phyloP scores from a whole-genome alignment of 1,284 basidiomycete species.

The Ceratobasidium sp. region DNA sequence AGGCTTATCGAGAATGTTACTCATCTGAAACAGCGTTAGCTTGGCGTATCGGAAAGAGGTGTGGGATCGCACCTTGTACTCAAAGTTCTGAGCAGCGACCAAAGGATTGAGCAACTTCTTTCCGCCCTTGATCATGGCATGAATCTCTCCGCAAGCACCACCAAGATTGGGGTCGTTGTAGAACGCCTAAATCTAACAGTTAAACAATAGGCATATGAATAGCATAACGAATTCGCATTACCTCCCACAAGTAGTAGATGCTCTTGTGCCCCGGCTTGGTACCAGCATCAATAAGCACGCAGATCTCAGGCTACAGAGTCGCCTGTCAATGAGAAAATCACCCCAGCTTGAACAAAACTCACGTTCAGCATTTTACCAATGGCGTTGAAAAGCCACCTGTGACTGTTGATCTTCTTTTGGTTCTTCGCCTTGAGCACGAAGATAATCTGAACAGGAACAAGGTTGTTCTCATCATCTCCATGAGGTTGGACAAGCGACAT shows the following conservation, averaged over 20 bases:
- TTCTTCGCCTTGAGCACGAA: slow-evolving; percentile 96
- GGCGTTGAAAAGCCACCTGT: slow-evolving; percentile 98
- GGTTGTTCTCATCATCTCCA: slow-evolving; percentile 86
- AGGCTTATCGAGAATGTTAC: slow-evolving; percentile 93
- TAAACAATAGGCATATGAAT: slow-evolving; percentile 51
- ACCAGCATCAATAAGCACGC: slow-evolving; percentile 91
- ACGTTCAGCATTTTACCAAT: slow-evolving; percentile 82
- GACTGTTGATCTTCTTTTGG: slow-evolving; percentile 97
- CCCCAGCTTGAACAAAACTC: neutral
- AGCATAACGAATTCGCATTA: slow-evolving; percentile 48
- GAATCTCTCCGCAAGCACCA: slow-evolving; percentile 90
- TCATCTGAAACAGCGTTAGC: slow-evolving; percentile 67
- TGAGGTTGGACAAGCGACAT: slow-evolving; percentile 92
- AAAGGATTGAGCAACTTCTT: slow-evolving; percentile 93
- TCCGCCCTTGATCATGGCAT: slow-evolving; percentile 93
- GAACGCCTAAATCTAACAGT: slow-evolving; percentile 42
- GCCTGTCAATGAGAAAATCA: neutral
- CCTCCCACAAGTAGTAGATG: slow-evolving; percentile 97
- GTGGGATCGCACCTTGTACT: slow-evolving; percentile 71
- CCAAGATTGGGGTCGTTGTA: slow-evolving; percentile 69
- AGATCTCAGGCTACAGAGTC: slow-evolving; percentile 79
- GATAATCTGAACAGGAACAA: slow-evolving; percentile 96
- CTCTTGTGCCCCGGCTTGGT: slow-evolving; percentile 97
- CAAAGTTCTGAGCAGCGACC: slow-evolving; percentile 96
- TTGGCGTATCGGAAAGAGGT: neutral